Evolutionary conservation across 2,329 filamentous ascomycete species (phyloP).

Genomic region (Cercospora citrullina): DNA sequence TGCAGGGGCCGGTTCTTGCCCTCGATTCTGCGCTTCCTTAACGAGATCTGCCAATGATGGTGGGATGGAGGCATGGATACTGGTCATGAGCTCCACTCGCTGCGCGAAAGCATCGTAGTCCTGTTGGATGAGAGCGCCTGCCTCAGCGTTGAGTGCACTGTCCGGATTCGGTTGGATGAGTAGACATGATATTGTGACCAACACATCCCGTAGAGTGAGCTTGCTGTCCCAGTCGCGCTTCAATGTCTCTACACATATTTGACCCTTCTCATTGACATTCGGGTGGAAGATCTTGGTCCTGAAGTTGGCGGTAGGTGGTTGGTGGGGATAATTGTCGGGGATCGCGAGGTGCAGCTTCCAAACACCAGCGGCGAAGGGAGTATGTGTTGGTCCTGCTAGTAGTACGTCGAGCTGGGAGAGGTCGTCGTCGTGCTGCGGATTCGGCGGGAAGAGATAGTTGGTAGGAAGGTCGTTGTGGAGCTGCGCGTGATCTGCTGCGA

Average conservation of each 20-base stretch:
- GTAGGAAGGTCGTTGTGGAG: slow-evolving; percentile 60
- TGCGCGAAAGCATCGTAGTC: slow-evolving; percentile 59
- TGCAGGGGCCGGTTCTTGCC: slow-evolving; percentile 36
- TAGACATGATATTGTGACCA: slow-evolving; percentile 61
- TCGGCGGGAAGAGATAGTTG: slow-evolving; percentile 59
- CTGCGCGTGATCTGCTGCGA: slow-evolving; percentile 60
- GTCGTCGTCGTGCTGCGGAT: slow-evolving; percentile 48
- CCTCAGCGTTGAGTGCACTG: slow-evolving; percentile 62
- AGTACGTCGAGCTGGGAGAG: slow-evolving; percentile 59
- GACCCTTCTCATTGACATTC: slow-evolving; percentile 63
- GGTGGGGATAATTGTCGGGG: slow-evolving; percentile 56
- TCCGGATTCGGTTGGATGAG: slow-evolving; percentile 65
- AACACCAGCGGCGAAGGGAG: slow-evolving; percentile 59
- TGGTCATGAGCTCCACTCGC: slow-evolving; percentile 61
- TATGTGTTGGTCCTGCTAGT: slow-evolving; percentile 60
- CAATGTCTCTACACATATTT: slow-evolving; percentile 64
- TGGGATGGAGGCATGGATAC: slow-evolving; percentile 60
- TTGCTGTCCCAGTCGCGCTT: slow-evolving; percentile 63
- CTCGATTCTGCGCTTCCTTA: slow-evolving; percentile 55
- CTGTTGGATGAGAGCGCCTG: slow-evolving; percentile 59
- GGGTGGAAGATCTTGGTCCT: slow-evolving; percentile 64
- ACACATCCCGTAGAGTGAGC: slow-evolving; percentile 60
- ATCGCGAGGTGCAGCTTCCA: slow-evolving; percentile 63
- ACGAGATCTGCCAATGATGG: slow-evolving; percentile 47
- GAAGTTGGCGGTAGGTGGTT: slow-evolving; percentile 59